Evolutionary conservation across 495 filamentous ascomycete species (phyloP).

Genomic region (Aeminium ludgeri): DNA sequence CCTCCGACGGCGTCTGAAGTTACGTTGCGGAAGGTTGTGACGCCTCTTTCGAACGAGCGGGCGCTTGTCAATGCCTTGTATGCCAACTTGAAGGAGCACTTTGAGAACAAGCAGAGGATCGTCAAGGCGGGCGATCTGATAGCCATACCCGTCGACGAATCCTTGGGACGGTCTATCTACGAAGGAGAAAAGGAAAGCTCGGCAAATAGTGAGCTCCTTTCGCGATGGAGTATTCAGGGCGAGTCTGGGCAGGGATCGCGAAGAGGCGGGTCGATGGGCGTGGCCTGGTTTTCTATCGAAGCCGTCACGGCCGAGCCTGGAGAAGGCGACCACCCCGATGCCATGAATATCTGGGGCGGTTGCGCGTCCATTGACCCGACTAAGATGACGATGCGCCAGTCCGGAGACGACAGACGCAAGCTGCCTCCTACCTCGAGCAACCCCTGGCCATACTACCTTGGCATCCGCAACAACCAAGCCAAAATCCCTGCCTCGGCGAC

Average conservation of each 20-base stretch:
- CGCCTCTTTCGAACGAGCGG: constrained; percentile 70
- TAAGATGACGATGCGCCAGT: constrained; percentile 72
- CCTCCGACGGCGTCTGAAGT: constrained; percentile 84
- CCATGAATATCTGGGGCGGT: constrained; percentile 62
- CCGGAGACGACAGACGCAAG: constrained; percentile 62
- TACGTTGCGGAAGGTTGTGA: constrained; percentile 75
- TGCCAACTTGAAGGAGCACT: constrained; percentile 67
- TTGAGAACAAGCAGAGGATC: constrained; percentile 59
- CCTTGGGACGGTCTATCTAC: constrained; percentile 58
- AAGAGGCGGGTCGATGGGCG: constrained; percentile 26
- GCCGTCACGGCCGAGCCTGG: constrained; percentile 41
- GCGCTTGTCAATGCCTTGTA: constrained; percentile 70
- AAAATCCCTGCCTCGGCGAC: neutral
- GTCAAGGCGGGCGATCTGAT: constrained; percentile 76
- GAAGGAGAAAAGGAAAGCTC: constrained; percentile 31
- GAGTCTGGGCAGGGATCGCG: no score
- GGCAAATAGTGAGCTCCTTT: constrained; percentile 18
- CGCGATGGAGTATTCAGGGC: constrained; percentile 8
- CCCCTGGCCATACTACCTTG: constrained; percentile 76
- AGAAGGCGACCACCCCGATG: constrained; percentile 27
- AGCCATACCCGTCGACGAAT: constrained; percentile 68
- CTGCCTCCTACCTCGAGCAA: constrained; percentile 56
- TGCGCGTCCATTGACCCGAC: constrained; percentile 66
- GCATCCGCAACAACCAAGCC: constrained; percentile 31
- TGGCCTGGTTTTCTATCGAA: constrained; percentile 82